A percentile compares a stretch with the other conserved stretches of the same genome.
phyloP scores from a whole-genome alignment of 805 yeast genomes.

The Cephaloascus fragrans region DNA sequence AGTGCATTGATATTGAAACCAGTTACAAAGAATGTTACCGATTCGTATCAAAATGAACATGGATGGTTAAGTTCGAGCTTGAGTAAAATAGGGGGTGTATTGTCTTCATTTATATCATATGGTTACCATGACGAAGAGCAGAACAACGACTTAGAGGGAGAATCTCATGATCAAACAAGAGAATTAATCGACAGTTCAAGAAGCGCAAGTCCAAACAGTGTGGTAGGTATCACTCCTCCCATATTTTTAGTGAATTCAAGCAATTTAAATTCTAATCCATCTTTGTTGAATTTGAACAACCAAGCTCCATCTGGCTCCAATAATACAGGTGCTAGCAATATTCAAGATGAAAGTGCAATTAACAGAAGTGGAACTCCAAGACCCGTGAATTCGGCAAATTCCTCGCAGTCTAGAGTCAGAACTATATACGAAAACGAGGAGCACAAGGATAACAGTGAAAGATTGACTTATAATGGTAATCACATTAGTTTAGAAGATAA shows the following conservation, averaged over 20 bases:
- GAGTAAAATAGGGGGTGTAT: constrained; percentile 17
- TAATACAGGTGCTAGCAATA: background rate
- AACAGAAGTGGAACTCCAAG: constrained; percentile 1
- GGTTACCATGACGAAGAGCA: background rate
- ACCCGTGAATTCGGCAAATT: background rate
- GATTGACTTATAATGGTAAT: constrained; percentile 50
- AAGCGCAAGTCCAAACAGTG: background rate
- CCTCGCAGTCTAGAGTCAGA: constrained; percentile 2
- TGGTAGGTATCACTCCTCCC: constrained; percentile 1
- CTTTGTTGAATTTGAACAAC: background rate
- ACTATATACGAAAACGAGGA: constrained; percentile 11
- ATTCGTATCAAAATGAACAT: background rate
- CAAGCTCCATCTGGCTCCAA: background rate
- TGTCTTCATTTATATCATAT: constrained; percentile 14
- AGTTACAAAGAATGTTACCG: constrained; percentile 7
- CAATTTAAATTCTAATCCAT: background rate
- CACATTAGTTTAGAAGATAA: constrained; percentile 43
- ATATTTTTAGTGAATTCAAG: constrained; percentile 1
- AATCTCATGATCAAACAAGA: constrained; percentile 3
- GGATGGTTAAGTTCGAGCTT: constrained; percentile 4
- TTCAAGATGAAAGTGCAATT: background rate
- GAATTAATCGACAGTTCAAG: background rate
- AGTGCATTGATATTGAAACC: constrained; percentile 73
- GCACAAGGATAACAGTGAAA: constrained; percentile 15
- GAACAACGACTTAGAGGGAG: background rate